These are phyloP conservation scores for Fusarium drepaniforme DNA, from an alignment of 2,329 filamentous ascomycete genomes.

Conservation along the genomic window DNA sequence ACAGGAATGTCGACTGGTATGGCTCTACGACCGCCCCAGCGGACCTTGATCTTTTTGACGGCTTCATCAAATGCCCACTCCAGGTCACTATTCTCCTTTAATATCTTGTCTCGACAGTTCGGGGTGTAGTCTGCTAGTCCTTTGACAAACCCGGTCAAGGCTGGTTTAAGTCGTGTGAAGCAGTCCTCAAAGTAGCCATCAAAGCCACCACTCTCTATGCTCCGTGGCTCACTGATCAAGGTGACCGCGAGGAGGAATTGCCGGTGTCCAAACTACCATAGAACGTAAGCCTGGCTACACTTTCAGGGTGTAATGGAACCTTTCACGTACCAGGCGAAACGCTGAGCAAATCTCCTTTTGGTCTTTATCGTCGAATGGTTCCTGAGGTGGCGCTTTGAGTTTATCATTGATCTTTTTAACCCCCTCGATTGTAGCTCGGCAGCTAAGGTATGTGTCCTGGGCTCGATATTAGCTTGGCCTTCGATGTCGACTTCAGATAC, in stretches of 20 bases:
- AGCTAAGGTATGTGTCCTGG: constrained; percentile 26
- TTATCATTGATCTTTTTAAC: constrained; percentile 4
- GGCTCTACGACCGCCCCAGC: neutral
- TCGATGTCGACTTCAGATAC: neutral
- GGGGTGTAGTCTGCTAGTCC: constrained; percentile 12
- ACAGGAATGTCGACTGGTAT: constrained; percentile 22
- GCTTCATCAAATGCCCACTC: constrained; percentile 11
- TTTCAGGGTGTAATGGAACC: too few species aligned
- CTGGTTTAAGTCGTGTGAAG: constrained; percentile 10
- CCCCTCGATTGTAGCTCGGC: constrained; percentile 18
- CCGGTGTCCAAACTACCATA: constrained; percentile 5
- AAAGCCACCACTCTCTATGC: constrained; percentile 16
- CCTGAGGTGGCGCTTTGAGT: neutral
- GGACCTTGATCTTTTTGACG: constrained; percentile 1
- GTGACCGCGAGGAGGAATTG: constrained; percentile 21
- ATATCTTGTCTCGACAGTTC: constrained; percentile 13
- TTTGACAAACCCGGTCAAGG: constrained; percentile 8
- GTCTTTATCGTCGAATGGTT: constrained; percentile 10
- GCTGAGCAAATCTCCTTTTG: constrained; percentile 19
- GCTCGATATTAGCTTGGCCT: neutral
- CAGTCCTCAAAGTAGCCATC: constrained; percentile 27
- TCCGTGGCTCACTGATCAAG: constrained; percentile 4
- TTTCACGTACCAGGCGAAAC: constrained; percentile 17
- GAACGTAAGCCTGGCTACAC: neutral
- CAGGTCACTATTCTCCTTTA: constrained; percentile 19